A percentile compares a stretch with the other conserved stretches of the same genome.
Evolutionary conservation across 345 rosid genomes (phyloP).

Genomic region (Acer saccharum): DNA sequence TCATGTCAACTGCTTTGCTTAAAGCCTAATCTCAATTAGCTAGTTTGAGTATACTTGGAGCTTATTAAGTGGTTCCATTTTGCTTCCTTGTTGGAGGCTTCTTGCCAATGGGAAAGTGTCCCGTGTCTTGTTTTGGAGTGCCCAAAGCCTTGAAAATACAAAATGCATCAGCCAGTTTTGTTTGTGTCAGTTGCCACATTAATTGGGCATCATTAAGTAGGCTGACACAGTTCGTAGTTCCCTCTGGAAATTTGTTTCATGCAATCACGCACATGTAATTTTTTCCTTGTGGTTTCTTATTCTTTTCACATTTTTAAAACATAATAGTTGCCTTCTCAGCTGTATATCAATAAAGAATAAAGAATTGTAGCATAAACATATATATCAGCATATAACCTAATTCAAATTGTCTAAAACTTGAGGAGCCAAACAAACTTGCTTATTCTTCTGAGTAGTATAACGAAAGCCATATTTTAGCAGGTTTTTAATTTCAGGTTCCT

Average conservation of each 20-base stretch:
- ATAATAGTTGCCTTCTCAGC: no score
- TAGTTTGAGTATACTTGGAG: background rate
- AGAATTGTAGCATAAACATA: no score
- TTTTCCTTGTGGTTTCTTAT: background rate
- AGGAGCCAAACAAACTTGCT: conserved; percentile 4
- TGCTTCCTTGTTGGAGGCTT: no score
- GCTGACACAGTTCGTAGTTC: background rate
- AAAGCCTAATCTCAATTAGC: background rate
- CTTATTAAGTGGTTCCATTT: no score
- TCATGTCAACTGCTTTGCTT: background rate
- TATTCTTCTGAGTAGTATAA: background rate
- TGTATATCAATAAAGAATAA: no score
- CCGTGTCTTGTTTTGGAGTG: no score
- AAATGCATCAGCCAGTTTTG: no score
- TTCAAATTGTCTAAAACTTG: background rate
- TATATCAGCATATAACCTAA: background rate
- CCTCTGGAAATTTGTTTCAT: background rate
- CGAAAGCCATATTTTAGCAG: background rate
- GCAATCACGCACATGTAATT: background rate
- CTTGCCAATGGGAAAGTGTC: no score
- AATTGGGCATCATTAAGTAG: background rate
- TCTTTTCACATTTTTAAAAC: background rate
- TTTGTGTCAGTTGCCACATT: no score
- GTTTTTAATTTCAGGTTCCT: background rate
- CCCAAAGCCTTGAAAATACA: no score